Conservation (phyloP, 2,329 filamentous ascomycete species). For the Penicillium corylophilum region DNA sequence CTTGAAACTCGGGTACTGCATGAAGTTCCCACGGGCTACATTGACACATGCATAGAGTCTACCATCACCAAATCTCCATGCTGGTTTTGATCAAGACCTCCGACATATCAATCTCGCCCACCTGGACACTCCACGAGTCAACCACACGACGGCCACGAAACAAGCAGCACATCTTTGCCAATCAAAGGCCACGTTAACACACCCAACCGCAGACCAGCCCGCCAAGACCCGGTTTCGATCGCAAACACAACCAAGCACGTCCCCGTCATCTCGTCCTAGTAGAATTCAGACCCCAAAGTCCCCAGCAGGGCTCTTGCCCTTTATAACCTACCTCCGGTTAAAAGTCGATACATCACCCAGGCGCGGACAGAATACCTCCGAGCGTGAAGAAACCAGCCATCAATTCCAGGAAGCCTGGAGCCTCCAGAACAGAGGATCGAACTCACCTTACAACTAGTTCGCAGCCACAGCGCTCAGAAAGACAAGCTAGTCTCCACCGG, state of each 20-base stretch:
- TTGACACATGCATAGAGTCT: not conserved
- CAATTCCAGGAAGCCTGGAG: slow-evolving; percentile 5
- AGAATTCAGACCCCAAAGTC: not conserved
- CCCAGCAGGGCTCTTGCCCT: not conserved
- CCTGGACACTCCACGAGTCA: not conserved
- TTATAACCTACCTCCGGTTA: not conserved
- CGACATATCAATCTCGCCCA: not conserved
- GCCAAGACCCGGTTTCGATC: slow-evolving; percentile 2
- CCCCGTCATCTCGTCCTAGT: not conserved
- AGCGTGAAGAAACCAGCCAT: not conserved
- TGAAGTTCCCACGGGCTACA: not conserved
- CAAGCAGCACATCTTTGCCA: not conserved
- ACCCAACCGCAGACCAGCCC: not conserved
- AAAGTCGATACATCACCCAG: not conserved
- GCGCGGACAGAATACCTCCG: not conserved
- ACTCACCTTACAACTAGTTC: not conserved
- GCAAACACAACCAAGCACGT: not conserved
- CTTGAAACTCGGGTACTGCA: not conserved
- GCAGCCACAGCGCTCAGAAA: not conserved
- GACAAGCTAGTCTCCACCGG: not conserved
- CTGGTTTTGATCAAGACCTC: not conserved
- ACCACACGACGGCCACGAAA: not conserved
- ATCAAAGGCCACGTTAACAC: not conserved
- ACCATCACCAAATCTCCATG: not conserved
- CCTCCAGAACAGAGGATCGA: not conserved